A percentile compares a stretch with the other conserved stretches of the same genome.
Evolutionary conservation across 2,329 filamentous ascomycete genomes (phyloP).

Genomic region (Paraconiothyrium sp.): DNA sequence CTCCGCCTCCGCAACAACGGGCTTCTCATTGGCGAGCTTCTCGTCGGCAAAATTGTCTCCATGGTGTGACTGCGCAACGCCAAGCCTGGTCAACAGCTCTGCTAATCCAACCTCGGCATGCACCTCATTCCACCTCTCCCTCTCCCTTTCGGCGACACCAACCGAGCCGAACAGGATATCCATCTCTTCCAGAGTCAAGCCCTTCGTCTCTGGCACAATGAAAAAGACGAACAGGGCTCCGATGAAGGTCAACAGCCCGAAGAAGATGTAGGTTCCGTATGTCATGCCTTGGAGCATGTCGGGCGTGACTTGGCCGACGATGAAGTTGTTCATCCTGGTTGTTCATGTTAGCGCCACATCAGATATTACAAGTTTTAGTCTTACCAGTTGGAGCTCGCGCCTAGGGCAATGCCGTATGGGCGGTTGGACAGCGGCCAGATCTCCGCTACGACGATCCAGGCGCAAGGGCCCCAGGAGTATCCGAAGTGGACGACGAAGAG

Average conservation of each 20-base stretch:
- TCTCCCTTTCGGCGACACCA: conserved; percentile 72
- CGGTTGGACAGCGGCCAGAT: conserved; percentile 75
- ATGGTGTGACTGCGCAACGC: conserved; percentile 21
- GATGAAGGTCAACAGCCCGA: conserved; percentile 70
- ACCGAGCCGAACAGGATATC: conserved; percentile 73
- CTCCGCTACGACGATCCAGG: conserved; percentile 78
- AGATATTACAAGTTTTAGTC: neutral
- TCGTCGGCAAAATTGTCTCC: conserved; percentile 22
- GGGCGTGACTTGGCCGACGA: conserved; percentile 74
- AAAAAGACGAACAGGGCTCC: conserved; percentile 65
- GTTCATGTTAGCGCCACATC: neutral
- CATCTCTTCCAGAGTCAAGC: conserved; percentile 63
- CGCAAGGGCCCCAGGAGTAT: conserved; percentile 77
- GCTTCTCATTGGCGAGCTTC: conserved; percentile 33
- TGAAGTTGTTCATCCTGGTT: conserved; percentile 59
- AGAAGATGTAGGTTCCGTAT: conserved; percentile 77
- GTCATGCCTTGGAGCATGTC: conserved; percentile 71
- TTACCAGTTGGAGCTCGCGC: conserved; percentile 59
- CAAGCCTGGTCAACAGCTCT: conserved; percentile 35
- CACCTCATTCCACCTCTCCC: conserved; percentile 77
- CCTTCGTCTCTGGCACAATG: conserved; percentile 64
- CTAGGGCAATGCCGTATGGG: conserved; percentile 75
- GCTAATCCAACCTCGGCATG: conserved; percentile 73
- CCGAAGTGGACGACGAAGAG: conserved; percentile 79
- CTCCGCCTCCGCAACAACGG: conserved; percentile 21